phyloP scores from a whole-genome alignment of 1,284 basidiomycete species.

The Sphagnurus paluster region DNA sequence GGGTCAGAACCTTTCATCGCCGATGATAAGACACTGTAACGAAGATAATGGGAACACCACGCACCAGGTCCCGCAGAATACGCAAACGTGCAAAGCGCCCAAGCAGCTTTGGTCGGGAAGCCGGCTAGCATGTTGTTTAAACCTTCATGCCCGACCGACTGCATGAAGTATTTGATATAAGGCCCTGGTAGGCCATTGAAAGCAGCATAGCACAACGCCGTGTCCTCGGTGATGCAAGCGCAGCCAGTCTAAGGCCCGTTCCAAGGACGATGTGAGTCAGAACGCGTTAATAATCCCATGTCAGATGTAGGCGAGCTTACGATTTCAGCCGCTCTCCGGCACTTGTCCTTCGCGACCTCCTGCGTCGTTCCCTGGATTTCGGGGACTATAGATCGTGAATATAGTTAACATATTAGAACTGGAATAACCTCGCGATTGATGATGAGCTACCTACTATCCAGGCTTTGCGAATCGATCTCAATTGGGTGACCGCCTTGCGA shows the following conservation, averaged over 20 bases:
- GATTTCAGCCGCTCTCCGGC: slow-evolving; percentile 79
- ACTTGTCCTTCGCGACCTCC: slow-evolving; percentile 91
- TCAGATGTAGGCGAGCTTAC: slow-evolving; percentile 41
- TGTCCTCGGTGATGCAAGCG: slow-evolving; percentile 96
- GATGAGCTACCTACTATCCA: slow-evolving; percentile 59
- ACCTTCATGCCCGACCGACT: slow-evolving; percentile 81
- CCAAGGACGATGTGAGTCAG: background rate
- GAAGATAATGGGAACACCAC: background rate
- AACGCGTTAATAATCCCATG: background rate
- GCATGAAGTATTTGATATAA: slow-evolving; percentile 94
- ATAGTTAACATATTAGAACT: background rate
- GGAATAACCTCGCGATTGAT: slow-evolving; percentile 5
- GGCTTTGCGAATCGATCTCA: slow-evolving; percentile 64
- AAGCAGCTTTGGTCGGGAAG: slow-evolving; percentile 80
- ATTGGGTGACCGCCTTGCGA: slow-evolving; percentile 54
- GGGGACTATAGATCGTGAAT: slow-evolving; percentile 57
- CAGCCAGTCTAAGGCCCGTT: slow-evolving; percentile 69
- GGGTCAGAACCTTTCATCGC: slow-evolving; percentile 52
- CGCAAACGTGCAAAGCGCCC: slow-evolving; percentile 94
- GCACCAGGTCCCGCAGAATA: slow-evolving; percentile 82
- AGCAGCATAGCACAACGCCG: slow-evolving; percentile 90
- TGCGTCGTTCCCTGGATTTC: slow-evolving; percentile 93
- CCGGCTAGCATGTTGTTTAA: slow-evolving; percentile 86
- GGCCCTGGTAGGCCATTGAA: slow-evolving; percentile 91
- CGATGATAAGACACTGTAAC: background rate